Conservation (phyloP, 129 eudicot genomes). For the Logfia minima region DNA sequence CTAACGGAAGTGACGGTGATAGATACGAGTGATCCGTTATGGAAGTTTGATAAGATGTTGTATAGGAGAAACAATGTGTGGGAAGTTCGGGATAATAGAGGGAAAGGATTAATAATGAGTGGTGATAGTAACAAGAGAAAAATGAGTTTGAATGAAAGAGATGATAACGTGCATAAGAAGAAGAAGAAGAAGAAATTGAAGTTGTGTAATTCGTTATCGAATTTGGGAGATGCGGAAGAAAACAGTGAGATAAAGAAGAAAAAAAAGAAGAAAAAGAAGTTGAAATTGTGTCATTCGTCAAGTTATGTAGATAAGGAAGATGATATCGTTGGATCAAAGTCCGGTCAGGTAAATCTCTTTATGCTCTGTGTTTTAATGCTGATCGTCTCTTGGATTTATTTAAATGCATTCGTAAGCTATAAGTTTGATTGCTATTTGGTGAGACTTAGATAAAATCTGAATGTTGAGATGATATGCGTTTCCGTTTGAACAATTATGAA, state of each 20-base stretch:
- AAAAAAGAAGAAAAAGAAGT: constrained; percentile 30
- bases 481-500: neutral
- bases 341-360: constrained; percentile 23
- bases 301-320: constrained; percentile 29
- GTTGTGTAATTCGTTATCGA: constrained; percentile 22
- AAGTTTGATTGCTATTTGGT: neutral
- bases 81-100: constrained; percentile 72
- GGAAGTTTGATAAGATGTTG: constrained; percentile 84
- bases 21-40: constrained; percentile 63
- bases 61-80: constrained; percentile 85
- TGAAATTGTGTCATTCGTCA: constrained; percentile 30
- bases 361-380: neutral
- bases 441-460: neutral
- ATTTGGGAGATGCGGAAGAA: constrained; percentile 21
- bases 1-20: constrained; percentile 78
- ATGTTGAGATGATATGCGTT: neutral
- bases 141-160: constrained; percentile 26
- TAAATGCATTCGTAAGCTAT: neutral
- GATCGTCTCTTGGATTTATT: neutral
- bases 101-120: constrained; percentile 34
- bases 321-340: constrained; percentile 12
- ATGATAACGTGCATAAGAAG: constrained; percentile 28
- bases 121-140: constrained; percentile 44
- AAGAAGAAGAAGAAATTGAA: constrained; percentile 23
- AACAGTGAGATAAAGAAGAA: constrained; percentile 13